Evolutionary conservation across 179 eudicot genomes (phyloP).

Genomic region (Actinidia polygama): DNA sequence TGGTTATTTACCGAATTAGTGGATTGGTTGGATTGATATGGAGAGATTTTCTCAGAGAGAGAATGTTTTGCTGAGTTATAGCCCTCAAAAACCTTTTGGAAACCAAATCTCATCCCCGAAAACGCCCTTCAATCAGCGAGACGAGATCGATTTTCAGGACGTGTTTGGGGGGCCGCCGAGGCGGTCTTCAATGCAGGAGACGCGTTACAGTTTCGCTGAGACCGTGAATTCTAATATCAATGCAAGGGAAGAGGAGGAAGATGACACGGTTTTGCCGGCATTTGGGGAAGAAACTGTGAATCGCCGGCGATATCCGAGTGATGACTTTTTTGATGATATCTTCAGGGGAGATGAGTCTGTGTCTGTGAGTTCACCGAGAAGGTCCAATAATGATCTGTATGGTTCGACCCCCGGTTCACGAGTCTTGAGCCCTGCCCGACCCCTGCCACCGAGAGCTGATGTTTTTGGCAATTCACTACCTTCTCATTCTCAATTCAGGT

Average conservation of each 20-base stretch:
- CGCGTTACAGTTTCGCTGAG: conserved; percentile 37
- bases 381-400: conserved; percentile 35
- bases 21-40: conserved; percentile 21
- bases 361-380: conserved; percentile 55
- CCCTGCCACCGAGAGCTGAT: conserved; percentile 47
- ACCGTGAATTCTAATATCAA: conserved; percentile 7
- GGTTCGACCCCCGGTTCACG: conserved; percentile 63
- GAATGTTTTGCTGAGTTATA: conserved; percentile 13
- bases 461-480: conserved; percentile 51
- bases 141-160: conserved; percentile 69
- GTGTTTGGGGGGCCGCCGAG: conserved; percentile 97
- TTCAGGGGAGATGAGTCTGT: conserved; percentile 64
- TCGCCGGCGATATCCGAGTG: conserved; percentile 50
- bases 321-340: conserved; percentile 84
- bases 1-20: background rate
- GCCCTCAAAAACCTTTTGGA: conserved; percentile 16
- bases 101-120: conserved; percentile 20
- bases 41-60: conserved; percentile 35
- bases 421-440: conserved; percentile 56
- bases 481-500: conserved; percentile 74
- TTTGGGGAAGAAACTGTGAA: conserved; percentile 56
- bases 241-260: background rate
- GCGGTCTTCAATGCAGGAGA: conserved; percentile 58
- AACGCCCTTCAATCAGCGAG: conserved; percentile 31
- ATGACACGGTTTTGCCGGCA: conserved; percentile 45